A percentile compares a stretch with the other conserved stretches of the same genome.
Conservation (phyloP, 331 rosid species). For the Malus hybrid region DNA sequence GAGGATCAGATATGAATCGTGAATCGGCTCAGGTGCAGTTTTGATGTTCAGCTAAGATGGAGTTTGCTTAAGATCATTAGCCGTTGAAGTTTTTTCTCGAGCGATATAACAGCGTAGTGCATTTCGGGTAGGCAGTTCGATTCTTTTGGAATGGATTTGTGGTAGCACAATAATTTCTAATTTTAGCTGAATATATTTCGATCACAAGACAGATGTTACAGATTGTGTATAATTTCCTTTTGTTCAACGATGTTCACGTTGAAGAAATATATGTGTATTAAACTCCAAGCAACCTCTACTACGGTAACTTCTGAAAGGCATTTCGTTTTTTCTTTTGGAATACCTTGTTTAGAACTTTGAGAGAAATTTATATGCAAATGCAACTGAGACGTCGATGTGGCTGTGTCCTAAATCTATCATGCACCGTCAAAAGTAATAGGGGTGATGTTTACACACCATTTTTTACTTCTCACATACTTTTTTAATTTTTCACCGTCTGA, state of each 20-base stretch:
- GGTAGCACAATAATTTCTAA: slow-evolving; percentile 29
- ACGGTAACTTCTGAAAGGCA: too few species aligned
- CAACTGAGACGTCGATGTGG: too few species aligned
- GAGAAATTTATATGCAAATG: too few species aligned
- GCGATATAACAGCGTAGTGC: slow-evolving; percentile 20
- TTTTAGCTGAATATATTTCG: slow-evolving; percentile 27
- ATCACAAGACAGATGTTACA: slow-evolving; percentile 10
- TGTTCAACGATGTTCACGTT: neutral
- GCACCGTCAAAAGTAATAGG: too few species aligned
- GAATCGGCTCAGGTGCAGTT: slow-evolving; percentile 46
- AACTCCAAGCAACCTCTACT: too few species aligned
- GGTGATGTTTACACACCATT: too few species aligned
- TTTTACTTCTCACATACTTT: too few species aligned
- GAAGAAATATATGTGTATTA: too few species aligned
- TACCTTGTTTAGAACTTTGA: too few species aligned
- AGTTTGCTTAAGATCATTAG: slow-evolving; percentile 18
- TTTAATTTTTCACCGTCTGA: too few species aligned
- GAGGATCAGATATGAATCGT: slow-evolving; percentile 24
- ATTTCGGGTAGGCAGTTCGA: slow-evolving; percentile 29
- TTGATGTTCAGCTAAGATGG: slow-evolving; percentile 47
- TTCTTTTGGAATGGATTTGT: slow-evolving; percentile 36
- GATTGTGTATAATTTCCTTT: slow-evolving; percentile 1
- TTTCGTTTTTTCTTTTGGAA: too few species aligned
- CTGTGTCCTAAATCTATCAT: too few species aligned
- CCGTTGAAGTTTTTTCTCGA: slow-evolving; percentile 18